A percentile compares a stretch with the other conserved stretches of the same genome.
These are phyloP conservation scores for Fomitopsis betulina DNA, from an alignment of 1,284 basidiomycete genomes.

Conservation along the genomic window DNA sequence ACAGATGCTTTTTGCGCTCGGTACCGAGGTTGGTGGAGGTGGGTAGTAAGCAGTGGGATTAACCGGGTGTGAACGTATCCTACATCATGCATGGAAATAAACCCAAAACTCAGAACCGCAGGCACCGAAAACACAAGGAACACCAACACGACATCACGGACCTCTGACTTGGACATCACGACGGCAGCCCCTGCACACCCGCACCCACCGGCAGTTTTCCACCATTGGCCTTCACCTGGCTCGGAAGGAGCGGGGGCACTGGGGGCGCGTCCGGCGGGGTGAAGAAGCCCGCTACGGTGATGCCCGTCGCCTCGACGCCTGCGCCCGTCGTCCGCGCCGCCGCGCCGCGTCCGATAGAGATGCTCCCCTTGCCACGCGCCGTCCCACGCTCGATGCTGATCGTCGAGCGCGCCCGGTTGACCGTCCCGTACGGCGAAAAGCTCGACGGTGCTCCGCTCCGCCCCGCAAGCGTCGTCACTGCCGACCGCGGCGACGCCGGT, in stretches of 20 bases:
- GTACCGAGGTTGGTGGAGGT: background rate
- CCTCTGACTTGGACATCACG: background rate
- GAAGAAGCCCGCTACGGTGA: slow-evolving; percentile 74
- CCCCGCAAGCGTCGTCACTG: slow-evolving; percentile 25
- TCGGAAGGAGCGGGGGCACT: slow-evolving; percentile 28
- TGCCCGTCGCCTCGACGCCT: slow-evolving; percentile 63
- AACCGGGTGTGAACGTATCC: background rate
- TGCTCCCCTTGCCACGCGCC: slow-evolving; percentile 47
- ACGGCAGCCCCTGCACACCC: background rate
- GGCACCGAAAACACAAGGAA: too few relatives aligned
- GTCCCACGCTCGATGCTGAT: slow-evolving; percentile 53
- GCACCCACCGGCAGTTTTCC: background rate
- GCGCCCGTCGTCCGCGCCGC: slow-evolving; percentile 58
- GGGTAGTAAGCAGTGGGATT: background rate
- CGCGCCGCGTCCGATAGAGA: slow-evolving; percentile 59
- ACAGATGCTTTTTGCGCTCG: background rate
- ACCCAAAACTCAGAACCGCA: background rate
- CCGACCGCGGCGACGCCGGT: slow-evolving; percentile 17
- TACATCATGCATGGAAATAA: background rate
- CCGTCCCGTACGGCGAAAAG: slow-evolving; percentile 21
- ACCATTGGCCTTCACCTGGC: slow-evolving; percentile 11
- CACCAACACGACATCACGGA: too few relatives aligned
- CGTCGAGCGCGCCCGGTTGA: slow-evolving; percentile 47
- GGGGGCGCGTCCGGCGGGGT: slow-evolving; percentile 38
- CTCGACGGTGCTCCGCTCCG: slow-evolving; percentile 14